Evolutionary conservation across 1,139 yeast genomes (phyloP).

Genomic region (Yamadazyma sp.): DNA sequence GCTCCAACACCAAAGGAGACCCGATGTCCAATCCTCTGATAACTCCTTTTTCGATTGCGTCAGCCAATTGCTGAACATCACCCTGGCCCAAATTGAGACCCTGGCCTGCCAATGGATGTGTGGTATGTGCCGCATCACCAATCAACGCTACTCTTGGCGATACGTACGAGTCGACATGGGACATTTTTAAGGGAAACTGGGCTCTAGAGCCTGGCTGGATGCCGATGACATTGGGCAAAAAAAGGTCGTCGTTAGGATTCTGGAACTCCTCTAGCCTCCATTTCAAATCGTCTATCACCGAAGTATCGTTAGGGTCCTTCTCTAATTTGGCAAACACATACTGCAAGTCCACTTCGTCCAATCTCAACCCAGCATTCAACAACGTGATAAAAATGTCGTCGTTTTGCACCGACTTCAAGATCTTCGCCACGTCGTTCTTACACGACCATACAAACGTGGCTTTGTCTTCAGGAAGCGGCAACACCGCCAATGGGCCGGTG

Average conservation of each 20-base stretch:
- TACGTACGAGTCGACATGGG: conserved; percentile 89
- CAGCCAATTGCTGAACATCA: conserved; percentile 74
- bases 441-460: conserved; percentile 95
- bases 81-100: conserved; percentile 98
- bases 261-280: conserved; percentile 58
- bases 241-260: conserved; percentile 59
- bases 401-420: conserved; percentile 52
- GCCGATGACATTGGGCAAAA: conserved; percentile 58
- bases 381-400: conserved; percentile 65
- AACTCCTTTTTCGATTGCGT: conserved; percentile 68
- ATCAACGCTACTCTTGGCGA: conserved; percentile 83
- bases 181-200: conserved; percentile 80
- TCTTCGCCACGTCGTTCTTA: conserved; percentile 70
- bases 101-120: conserved; percentile 97
- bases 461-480: conserved; percentile 82
- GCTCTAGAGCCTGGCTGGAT: conserved; percentile 73
- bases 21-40: conserved; percentile 89
- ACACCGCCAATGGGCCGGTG: conserved; percentile 89
- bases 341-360: conserved; percentile 50
- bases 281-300: conserved; percentile 61
- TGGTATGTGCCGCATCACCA: conserved; percentile 98
- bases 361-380: conserved; percentile 82
- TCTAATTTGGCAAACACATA: conserved; percentile 35
- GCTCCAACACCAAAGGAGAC: conserved; percentile 75
- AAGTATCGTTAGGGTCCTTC: conserved; percentile 41